A percentile compares a stretch with the other conserved stretches of the same genome.
phyloP scores from a whole-genome alignment of 495 filamentous ascomycete genomes.

The Cenococcum geophilum region DNA sequence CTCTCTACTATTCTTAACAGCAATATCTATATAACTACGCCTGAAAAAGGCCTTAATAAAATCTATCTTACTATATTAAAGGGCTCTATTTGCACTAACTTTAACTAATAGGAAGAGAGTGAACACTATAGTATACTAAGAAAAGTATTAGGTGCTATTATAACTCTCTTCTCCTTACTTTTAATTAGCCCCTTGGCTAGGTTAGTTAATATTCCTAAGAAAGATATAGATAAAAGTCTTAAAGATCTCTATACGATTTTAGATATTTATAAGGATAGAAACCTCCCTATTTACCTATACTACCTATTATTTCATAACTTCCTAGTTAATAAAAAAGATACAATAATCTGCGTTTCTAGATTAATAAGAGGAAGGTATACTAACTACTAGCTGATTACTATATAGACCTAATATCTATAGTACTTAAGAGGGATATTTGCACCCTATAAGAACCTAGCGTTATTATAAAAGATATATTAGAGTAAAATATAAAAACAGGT shows the following conservation, averaged over 20 bases:
- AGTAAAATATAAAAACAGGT: background rate
- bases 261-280: slow-evolving; percentile 30
- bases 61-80: slow-evolving; percentile 24
- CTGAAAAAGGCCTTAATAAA: slow-evolving; percentile 12
- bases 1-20: background rate
- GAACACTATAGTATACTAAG: background rate
- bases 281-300: slow-evolving; percentile 35
- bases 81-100: slow-evolving; percentile 1
- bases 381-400: slow-evolving; percentile 32
- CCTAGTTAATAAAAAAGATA: slow-evolving; percentile 31
- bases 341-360: slow-evolving; percentile 35
- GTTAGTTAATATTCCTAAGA: background rate
- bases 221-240: background rate
- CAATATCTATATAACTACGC: background rate
- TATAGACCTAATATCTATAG: slow-evolving; percentile 31
- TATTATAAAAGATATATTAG: background rate
- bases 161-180: background rate
- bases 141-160: background rate
- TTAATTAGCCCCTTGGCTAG: background rate
- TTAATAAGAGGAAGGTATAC: slow-evolving; percentile 39
- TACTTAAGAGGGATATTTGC: slow-evolving; percentile 40
- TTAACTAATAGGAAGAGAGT: slow-evolving; percentile 8
- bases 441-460: slow-evolving; percentile 28
- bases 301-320: slow-evolving; percentile 51
- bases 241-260: slow-evolving; percentile 35